Conservation (phyloP, 2,329 filamentous ascomycete species). For the Fusarium equiseti region DNA sequence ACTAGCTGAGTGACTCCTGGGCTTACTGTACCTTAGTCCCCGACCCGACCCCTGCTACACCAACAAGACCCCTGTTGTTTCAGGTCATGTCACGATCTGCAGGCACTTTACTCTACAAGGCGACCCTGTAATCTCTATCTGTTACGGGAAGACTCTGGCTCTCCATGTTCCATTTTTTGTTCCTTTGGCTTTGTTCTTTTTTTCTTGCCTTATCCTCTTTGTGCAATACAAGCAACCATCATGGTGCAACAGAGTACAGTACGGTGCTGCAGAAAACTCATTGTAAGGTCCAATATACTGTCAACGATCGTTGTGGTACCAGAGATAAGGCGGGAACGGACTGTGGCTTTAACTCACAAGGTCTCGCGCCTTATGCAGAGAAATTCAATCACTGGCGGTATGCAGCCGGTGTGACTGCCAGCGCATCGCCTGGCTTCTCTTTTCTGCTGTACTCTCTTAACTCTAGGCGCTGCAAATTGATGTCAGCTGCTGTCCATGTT, state of each 20-base stretch:
- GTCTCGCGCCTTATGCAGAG: neutral
- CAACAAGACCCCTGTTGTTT: slow-evolving; percentile 31
- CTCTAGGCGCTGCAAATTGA: neutral
- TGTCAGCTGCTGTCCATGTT: neutral
- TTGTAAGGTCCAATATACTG: slow-evolving; percentile 17
- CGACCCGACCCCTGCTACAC: slow-evolving; percentile 10
- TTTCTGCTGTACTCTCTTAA: slow-evolving; percentile 22
- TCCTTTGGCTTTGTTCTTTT: slow-evolving; percentile 2
- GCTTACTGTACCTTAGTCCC: neutral
- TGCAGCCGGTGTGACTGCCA: slow-evolving; percentile 28
- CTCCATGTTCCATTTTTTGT: slow-evolving; percentile 1
- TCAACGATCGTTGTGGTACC: slow-evolving; percentile 2
- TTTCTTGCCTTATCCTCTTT: slow-evolving; percentile 7
- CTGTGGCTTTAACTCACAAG: neutral
- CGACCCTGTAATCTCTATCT: slow-evolving; percentile 46
- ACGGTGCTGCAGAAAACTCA: neutral
- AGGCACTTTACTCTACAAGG: slow-evolving; percentile 39
- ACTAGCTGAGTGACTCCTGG: neutral
- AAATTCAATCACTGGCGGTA: slow-evolving; percentile 2
- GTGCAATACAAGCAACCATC: slow-evolving; percentile 25
- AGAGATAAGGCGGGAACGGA: slow-evolving; percentile 11
- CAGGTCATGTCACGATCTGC: slow-evolving; percentile 31
- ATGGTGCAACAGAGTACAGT: slow-evolving; percentile 12
- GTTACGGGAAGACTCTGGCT: slow-evolving; percentile 19
- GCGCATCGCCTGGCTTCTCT: slow-evolving; percentile 21